These are phyloP conservation scores for Bruguiera hainesii DNA, from an alignment of 441 rosid species.

Conservation along the genomic window DNA sequence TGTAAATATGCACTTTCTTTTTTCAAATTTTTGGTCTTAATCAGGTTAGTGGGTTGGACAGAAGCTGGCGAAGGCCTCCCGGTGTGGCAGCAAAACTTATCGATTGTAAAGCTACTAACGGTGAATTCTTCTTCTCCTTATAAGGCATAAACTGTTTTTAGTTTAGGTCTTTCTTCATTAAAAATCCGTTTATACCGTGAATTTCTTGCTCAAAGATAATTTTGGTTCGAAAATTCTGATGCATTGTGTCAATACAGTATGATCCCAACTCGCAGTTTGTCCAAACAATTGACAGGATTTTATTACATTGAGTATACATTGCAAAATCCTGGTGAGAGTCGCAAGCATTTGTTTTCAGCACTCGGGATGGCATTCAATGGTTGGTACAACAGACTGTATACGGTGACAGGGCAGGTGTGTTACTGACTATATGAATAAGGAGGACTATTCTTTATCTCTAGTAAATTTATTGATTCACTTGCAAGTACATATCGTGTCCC, in stretches of 20 bases:
- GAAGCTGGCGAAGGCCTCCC: constrained; percentile 90
- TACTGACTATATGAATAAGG: neutral
- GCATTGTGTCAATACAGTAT: neutral
- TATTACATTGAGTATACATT: constrained; percentile 89
- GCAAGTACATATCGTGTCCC: too few species aligned
- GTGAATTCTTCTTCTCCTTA: constrained; percentile 29
- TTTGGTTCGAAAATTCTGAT: neutral
- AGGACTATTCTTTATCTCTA: neutral
- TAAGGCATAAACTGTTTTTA: neutral
- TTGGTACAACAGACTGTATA: constrained; percentile 91
- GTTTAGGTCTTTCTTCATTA: neutral
- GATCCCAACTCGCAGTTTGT: neutral
- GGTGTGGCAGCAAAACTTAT: constrained; percentile 83
- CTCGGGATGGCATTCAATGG: constrained; percentile 89
- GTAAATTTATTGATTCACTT: too few species aligned
- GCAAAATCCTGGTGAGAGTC: constrained; percentile 83
- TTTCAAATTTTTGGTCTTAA: neutral
- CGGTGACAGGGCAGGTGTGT: constrained; percentile 83
- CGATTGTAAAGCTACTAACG: constrained; percentile 61
- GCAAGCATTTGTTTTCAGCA: constrained; percentile 63
- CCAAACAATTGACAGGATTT: constrained; percentile 43
- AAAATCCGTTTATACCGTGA: too few species aligned
- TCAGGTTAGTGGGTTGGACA: constrained; percentile 85
- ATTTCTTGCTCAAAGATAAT: neutral
- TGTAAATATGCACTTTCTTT: neutral